Evolutionary conservation across 1,284 basidiomycete species (phyloP), one percentile per base, ranked within the genome.

Genomic region (Stygiomarasmius scandens): DNA sequence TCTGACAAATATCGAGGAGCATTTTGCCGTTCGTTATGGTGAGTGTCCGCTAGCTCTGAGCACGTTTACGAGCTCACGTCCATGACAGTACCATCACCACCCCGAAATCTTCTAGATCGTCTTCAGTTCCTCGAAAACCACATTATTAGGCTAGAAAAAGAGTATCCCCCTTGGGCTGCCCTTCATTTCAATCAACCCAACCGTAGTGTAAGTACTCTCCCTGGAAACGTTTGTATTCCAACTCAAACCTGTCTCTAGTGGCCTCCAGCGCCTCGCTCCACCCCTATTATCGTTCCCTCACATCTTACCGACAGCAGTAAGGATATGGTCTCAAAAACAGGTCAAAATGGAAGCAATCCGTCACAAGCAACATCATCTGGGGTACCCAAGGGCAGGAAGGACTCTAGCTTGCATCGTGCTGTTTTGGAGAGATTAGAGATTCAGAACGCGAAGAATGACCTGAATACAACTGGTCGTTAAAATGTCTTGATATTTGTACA

Each of bases 151-250:
- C 73, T 92, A 1, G 90, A 92, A 67, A 87, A 82, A 64, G 88
- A 92, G 54, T 90, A 89, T 64, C 90, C 90, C 1, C 88, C 90
- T 3, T 92, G 90, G 90, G 89, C 90, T 0, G 89, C 90, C 9
- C 72, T 92, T 22, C 90, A 92, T 66, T 92, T 92, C 67, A 90
- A 88, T 60, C 90, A 92, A 66, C 90, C 90, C 2, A 80, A 84
- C 66, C 83, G 90, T 56, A 87, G 86, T 19, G 90, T 92, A 73
- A 52, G 87, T 80, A n/a, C 51, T 36, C 23, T 56, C 14, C 41
- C 25, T 43, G 22, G 23, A 51, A n/a, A 19, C 45, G 38, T 32
- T 52, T 16, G 49, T 22, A 29, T 47, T 12, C 25, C 60, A 54
- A 10, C 22, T 48, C 63, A 56, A 54, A 51, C 52, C 34, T 10